Evolutionary conservation across 768 basidiomycete species (phyloP), one percentile per base, ranked within the genome.

Genomic region (Lyophyllum atratum): DNA sequence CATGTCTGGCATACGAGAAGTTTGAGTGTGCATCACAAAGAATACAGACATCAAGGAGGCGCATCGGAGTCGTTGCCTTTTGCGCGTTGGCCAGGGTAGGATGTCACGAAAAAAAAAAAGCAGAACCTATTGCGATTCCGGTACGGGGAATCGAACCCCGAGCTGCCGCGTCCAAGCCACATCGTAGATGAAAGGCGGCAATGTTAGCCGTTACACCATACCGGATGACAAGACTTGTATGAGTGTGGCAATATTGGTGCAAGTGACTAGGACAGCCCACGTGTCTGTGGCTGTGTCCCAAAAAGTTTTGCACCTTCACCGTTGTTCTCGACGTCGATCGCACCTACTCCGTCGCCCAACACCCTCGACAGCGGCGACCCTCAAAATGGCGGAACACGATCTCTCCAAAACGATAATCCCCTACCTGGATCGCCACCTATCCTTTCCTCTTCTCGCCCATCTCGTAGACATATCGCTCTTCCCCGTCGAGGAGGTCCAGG

Each of bases 351-450:
- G 12, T 39, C 28, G 25, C 19, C 19, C 19, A 26, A 19, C n/a
- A 52, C 51, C 47, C 37, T 17, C 12, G 31, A 49, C 31, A 31
- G 14, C 14, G 26, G n/a, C n/a, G 31, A 26, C 45, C 19, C 21
- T 31, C 49, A 58, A 29, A 10, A 91, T 92, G 93, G 87, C 93
- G 17, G 90, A 95, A 71, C 83, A 89, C 82, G 94, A 97, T 75
- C 85, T 98, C 66, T 91, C 94, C 15, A 87, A 89, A 71, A 92
- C 89, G 55, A 84, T 98, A 51, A 91, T 98, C 56, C 87, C 94
- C 2, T 91, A 93, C 76, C 80, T 97, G 59, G 97, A 99, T 74
- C 85, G 97, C 52, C 97, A 99, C 80, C 82, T 99, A 28, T 89
- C 90, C 37, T 91, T 98, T 65, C 95, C 97, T 25, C 76, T 98